phyloP scores from a whole-genome alignment of 345 rosid species.

The Pistacia integerrima region DNA sequence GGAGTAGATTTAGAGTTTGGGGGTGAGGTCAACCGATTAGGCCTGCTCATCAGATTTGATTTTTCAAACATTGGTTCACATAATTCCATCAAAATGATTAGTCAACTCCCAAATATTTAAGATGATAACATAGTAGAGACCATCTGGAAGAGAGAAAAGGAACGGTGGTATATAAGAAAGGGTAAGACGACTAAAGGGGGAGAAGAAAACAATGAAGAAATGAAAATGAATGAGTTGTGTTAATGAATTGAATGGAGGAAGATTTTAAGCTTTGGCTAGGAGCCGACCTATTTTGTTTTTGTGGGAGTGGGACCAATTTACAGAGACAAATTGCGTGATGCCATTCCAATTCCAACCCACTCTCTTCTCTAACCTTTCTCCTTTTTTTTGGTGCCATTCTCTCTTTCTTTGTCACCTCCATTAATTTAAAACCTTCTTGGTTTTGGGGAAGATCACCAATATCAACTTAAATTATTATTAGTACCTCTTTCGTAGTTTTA shows the following conservation, averaged over 20 bases:
- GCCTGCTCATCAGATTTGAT: conserved; percentile 18
- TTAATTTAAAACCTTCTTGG: conserved; percentile 29
- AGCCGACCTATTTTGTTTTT: conserved; percentile 6
- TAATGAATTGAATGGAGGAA: neutral
- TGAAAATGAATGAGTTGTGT: conserved; percentile 7
- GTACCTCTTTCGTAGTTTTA: neutral
- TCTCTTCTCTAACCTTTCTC: conserved; percentile 20
- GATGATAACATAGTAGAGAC: neutral
- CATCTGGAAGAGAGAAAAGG: too few relatives aligned
- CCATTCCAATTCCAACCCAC: conserved; percentile 31
- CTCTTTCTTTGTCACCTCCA: conserved; percentile 33
- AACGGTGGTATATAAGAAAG: too few relatives aligned
- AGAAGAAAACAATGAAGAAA: conserved; percentile 30
- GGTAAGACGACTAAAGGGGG: neutral
- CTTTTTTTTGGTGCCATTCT: conserved; percentile 26
- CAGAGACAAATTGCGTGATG: conserved; percentile 41
- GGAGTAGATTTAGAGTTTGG: neutral
- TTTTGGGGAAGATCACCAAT: conserved; percentile 36
- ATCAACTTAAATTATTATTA: conserved; percentile 8
- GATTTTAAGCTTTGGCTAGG: too few relatives aligned
- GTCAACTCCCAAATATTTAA: conserved; percentile 5
- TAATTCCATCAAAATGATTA: conserved; percentile 13
- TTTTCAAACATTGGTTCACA: conserved; percentile 7
- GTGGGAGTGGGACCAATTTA: conserved; percentile 30
- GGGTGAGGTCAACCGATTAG: conserved; percentile 29